Base-by-base conservation (phyloP, 768 basidiomycete species). In the Boletales sp. region DNA sequence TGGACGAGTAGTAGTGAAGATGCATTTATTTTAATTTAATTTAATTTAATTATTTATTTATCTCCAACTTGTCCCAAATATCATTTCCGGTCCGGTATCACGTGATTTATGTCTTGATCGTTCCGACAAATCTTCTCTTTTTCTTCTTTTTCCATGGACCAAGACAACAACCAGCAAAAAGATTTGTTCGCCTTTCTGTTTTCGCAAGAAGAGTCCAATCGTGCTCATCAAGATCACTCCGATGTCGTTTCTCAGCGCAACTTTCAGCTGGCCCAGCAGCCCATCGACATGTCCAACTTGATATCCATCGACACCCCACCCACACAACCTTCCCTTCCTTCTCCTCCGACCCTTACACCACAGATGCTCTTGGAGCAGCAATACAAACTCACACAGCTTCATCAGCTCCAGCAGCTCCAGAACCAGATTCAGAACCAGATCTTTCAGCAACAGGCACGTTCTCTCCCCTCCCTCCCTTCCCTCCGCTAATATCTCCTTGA, bases 371-470 rank as follows among this genome's bases (percentile, higher is more conserved):
- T 86, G 37, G 85, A 88, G 60, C 87, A 90, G 58, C 87, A 90
- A 65, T 80, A 88, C 71, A 86, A 85, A 64, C 74, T 91, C 40
- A 78, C 79, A 2, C 87, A 88, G 64, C 72, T 92, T 4, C 90
- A 87, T 53, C 83, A 87, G 64, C 72, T 87, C 9, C 87, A 86
- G 61, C 83, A 87, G 64, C 72, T 86, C 12, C 88, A 94, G 62
- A 84, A 86, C 51, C 86, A 90, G 70, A 87, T 91, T 50, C 88
- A 94, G 64, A 83, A 84, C 50, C 86, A 90, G 73, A 87, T 91
- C 52, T 88, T 92, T 51, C 90, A 93, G 61, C 90, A 93, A 63
- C 91, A 93, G 83, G 91, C 86, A 49, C 53, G 80, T 63, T 44
- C 43, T 42, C 48, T 48, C 45, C 47, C 36, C 24, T 29, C 40